Evolutionary conservation across 2,329 filamentous ascomycete genomes (phyloP), one percentile per base, ranked within the genome.

Genomic region (Ophiostoma sp.): DNA sequence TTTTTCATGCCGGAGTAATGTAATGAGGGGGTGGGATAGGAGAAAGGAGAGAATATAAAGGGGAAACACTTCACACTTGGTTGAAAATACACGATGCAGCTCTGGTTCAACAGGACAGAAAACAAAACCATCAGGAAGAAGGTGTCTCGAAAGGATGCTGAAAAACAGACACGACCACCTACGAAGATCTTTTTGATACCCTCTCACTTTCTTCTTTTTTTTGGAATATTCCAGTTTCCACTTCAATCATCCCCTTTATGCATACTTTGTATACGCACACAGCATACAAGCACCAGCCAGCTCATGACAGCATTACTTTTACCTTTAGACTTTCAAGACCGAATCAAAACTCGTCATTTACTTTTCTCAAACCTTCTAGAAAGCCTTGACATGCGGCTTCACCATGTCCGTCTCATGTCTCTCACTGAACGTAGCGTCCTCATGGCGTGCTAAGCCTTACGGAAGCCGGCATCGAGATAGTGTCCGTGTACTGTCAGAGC

Each of bases 101-200:
- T 50, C 39, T 50, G 25, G 42, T 11, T 48, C 15, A 19, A 66
- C 42, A 33, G 64, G 42, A 68, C 64, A 68, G 42, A 50, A 15
- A 39, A 50, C 22, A 50, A n/a, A 31, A 68, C n/a, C 8, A 19
- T 12, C 15, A 28, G 64, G 28, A 48, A 17, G 19, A 36, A 28
- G n/a, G n/a, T n/a, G n/a, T n/a, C n/a, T n/a, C n/a, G n/a, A n/a
- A n/a, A n/a, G n/a, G n/a, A n/a, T n/a, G n/a, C n/a, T n/a, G n/a
- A n/a, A 33, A n/a, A 15, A 17, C 11, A 28, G n/a, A 63, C 17
- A 8, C 39, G 36, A 28, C 4, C 39, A 2, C 48, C 42, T 11
- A 68, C 64, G 42, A 68, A 25, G 42, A 8, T 42, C 42, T 33
- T 68, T 50, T 68, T 50, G 64, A 50, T 68, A 68, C 64, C 64